These are phyloP conservation scores for Coniella lustricola DNA, from an alignment of 2,329 filamentous ascomycete genomes.

Conservation along the genomic window DNA sequence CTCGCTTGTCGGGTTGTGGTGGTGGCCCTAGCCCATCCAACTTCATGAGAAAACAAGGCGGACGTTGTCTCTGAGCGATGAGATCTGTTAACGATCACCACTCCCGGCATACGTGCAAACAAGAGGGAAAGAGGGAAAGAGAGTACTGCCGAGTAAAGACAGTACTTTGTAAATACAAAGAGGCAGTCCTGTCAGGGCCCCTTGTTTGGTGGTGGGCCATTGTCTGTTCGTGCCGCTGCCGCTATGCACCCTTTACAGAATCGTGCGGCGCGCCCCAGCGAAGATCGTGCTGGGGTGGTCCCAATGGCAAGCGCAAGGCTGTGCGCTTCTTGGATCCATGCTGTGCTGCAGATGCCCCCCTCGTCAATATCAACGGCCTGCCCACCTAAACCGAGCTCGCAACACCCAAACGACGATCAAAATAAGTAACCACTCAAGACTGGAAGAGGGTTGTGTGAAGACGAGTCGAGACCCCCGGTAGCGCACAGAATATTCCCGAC, in stretches of 20 bases:
- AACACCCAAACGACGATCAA: no score
- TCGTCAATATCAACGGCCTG: background rate
- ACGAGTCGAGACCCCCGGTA: no score
- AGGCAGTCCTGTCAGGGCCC: no score
- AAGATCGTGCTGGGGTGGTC: slow-evolving; percentile 1
- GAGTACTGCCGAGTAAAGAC: no score
- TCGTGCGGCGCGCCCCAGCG: background rate
- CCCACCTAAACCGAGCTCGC: background rate
- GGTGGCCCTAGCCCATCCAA: slow-evolving; percentile 4
- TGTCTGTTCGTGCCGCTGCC: slow-evolving; percentile 9
- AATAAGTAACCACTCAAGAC: no score
- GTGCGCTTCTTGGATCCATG: background rate
- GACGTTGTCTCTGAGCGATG: slow-evolving; percentile 8
- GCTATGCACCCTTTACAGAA: slow-evolving; percentile 8
- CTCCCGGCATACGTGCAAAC: background rate
- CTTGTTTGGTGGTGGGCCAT: slow-evolving; percentile 2
- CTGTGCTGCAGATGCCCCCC: background rate
- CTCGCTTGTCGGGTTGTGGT: slow-evolving; percentile 16
- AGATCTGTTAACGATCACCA: slow-evolving; percentile 5
- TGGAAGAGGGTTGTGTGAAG: no score
- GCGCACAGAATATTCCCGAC: no score
- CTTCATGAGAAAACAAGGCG: no score
- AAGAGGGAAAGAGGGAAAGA: background rate
- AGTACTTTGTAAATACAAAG: no score
- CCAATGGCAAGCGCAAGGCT: no score